phyloP scores from a whole-genome alignment of 805 yeast species.

The Candida maris region DNA sequence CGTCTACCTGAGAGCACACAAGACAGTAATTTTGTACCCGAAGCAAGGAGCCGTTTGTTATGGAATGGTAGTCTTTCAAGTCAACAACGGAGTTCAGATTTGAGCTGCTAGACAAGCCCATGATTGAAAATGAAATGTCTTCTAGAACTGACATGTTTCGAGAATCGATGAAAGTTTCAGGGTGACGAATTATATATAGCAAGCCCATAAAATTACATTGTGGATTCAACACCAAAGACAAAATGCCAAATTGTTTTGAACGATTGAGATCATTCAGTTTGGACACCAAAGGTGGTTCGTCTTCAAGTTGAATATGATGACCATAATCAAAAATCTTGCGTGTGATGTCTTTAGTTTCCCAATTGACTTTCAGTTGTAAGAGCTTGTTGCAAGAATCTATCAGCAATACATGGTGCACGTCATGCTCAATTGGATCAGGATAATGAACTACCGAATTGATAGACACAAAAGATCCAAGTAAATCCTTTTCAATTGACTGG shows the following conservation, averaged over 20 bases:
- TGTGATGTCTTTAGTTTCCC: conserved; percentile 2
- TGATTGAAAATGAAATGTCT: conserved; percentile 12
- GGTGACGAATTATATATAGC: conserved; percentile 8
- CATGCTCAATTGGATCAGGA: not conserved
- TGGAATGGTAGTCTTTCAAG: conserved; percentile 2
- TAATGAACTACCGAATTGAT: conserved; percentile 15
- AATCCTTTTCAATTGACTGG: not conserved
- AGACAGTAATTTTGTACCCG: conserved; percentile 1
- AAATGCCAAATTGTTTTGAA: conserved; percentile 7
- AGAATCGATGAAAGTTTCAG: conserved; percentile 10
- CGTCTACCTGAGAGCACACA: not conserved
- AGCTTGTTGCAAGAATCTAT: conserved; percentile 12
- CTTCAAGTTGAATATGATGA: conserved; percentile 2
- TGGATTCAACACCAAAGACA: conserved; percentile 9
- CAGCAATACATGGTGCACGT: conserved; percentile 7
- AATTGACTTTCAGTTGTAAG: conserved; percentile 5
- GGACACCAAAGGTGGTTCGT: conserved; percentile 7
- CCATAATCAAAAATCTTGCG: conserved; percentile 9
- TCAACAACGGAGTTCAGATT: conserved; percentile 1
- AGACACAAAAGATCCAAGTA: conserved; percentile 9
- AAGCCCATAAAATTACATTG: conserved; percentile 9
- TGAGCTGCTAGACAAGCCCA: conserved; percentile 1
- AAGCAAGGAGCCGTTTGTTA: conserved; percentile 4
- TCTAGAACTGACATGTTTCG: conserved; percentile 11
- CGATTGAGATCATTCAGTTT: conserved; percentile 14